phyloP scores from a whole-genome alignment of 345 rosid species.

The Erysimum cheiranthoides region DNA sequence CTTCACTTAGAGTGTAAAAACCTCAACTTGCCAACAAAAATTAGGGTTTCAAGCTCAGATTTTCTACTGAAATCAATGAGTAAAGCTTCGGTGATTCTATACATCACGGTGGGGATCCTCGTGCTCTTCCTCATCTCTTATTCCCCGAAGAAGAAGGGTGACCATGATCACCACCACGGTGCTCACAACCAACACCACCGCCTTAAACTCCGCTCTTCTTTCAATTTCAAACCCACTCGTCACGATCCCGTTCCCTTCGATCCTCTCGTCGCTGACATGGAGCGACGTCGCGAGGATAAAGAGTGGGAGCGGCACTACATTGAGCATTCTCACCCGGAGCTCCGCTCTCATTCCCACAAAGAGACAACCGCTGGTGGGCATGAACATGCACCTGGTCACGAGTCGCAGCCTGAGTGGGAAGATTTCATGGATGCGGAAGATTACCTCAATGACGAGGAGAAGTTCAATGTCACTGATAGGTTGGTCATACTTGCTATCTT shows the following conservation, averaged over 20 bases:
- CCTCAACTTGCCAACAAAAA: conserved; percentile 8
- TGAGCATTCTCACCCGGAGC: conserved; percentile 70
- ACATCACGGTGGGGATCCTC: conserved; percentile 57
- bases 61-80: conserved; percentile 40
- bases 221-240: conserved; percentile 52
- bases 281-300: conserved; percentile 80
- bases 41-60: conserved; percentile 40
- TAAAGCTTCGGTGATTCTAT: conserved; percentile 51
- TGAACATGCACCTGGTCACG: conserved; percentile 63
- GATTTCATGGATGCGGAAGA: conserved; percentile 94
- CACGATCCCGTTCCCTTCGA: conserved; percentile 71
- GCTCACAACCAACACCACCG: conserved; percentile 54
- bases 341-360: conserved; percentile 26
- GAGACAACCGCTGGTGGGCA: background rate
- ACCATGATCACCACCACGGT: conserved; percentile 46
- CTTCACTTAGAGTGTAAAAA: conserved; percentile 19
- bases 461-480: conserved; percentile 90
- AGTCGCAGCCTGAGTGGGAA: conserved; percentile 94
- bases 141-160: conserved; percentile 51
- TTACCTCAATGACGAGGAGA: conserved; percentile 84
- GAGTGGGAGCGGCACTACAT: conserved; percentile 81
- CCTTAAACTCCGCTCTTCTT: conserved; percentile 63
- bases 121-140: conserved; percentile 62
- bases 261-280: conserved; percentile 75
- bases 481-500: conserved; percentile 18